Base-by-base conservation (phyloP, 768 basidiomycete species). In the Astraeus odoratus region DNA sequence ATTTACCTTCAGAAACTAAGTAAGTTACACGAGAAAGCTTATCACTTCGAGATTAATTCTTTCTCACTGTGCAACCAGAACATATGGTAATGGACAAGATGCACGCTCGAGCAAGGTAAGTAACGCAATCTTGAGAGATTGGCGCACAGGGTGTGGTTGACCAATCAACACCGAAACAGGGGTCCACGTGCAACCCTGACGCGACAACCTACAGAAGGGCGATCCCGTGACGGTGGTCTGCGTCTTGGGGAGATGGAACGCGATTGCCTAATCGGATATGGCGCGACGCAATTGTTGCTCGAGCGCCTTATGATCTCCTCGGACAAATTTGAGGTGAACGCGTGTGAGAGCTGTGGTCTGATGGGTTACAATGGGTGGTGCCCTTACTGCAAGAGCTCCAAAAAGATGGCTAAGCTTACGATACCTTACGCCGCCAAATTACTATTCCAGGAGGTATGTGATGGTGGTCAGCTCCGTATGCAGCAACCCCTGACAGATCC, bases 11-110 rank as follows among this genome's bases (percentile, higher is more conserved):
- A 94, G 88, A 96, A 96, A 83, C 76, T 98, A 46, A 98, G 94
- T 96, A 65, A 72, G 89, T 50, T 44, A 35, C 19, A 18, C 33
- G 16, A 25, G 18, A 22, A n/a, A 23, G 26, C 20, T 20, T 39
- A 35, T 48, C 20, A 15, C 31, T 16, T 13, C 19, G 35, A 37
- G 30, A 44, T 39, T 53, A n/a, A 56, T 52, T 42, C n/a, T 12
- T 45, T 55, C 43, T 48, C 52, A 48, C 43, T 19, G 47, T 19
- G 20, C 9, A 30, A 40, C 31, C 53, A 87, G 83, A 94, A 72
- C 94, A 95, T 70, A 98, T 98, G 95, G 95, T 98, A 41, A 87
- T 97, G 84, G 96, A 99, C 75, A 99, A 99, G 74, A 99, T 99
- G 96, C 96, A 99, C 57, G 96, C 96, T 53, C 84, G 96, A 47